phyloP scores from a whole-genome alignment of 305 asterid genomes.

The Fraxinus ornus region DNA sequence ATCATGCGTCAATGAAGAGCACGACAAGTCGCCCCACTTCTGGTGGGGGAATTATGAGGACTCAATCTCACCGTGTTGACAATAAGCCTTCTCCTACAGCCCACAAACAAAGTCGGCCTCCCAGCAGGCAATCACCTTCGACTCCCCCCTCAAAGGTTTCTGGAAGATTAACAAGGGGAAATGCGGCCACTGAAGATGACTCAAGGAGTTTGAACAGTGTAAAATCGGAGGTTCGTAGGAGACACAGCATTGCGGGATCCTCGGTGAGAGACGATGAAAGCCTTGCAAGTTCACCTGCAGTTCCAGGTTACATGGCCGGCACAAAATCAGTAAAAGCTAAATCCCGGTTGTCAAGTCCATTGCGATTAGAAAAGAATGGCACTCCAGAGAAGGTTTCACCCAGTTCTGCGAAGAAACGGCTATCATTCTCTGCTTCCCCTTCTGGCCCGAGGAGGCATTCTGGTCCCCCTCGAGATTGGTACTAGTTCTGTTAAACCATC shows the following conservation, averaged over 20 bases:
- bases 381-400: conserved; percentile 47
- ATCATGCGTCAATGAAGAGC: conserved; percentile 41
- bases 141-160: conserved; percentile 52
- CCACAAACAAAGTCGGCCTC: conserved; percentile 43
- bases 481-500: conserved; percentile 29
- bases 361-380: conserved; percentile 40
- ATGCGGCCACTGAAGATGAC: conserved; percentile 53
- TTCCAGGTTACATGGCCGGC: conserved; percentile 64
- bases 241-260: conserved; percentile 72
- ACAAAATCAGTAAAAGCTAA: conserved; percentile 71
- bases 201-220: conserved; percentile 56
- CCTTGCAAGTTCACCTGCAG: conserved; percentile 47
- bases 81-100: conserved; percentile 44
- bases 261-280: conserved; percentile 79
- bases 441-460: conserved; percentile 67
- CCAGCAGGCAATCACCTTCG: conserved; percentile 64
- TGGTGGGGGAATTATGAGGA: conserved; percentile 2
- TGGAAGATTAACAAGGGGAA: conserved; percentile 44
- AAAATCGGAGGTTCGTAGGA: conserved; percentile 59
- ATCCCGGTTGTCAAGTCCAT: conserved; percentile 57
- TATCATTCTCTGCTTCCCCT: conserved; percentile 71
- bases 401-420: conserved; percentile 64
- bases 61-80: conserved; percentile 27
- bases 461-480: conserved; percentile 48
- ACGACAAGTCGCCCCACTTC: conserved; percentile 31